These are phyloP conservation scores for Pelargonium citronellum DNA, from an alignment of 441 rosid genomes.

Conservation along the genomic window DNA sequence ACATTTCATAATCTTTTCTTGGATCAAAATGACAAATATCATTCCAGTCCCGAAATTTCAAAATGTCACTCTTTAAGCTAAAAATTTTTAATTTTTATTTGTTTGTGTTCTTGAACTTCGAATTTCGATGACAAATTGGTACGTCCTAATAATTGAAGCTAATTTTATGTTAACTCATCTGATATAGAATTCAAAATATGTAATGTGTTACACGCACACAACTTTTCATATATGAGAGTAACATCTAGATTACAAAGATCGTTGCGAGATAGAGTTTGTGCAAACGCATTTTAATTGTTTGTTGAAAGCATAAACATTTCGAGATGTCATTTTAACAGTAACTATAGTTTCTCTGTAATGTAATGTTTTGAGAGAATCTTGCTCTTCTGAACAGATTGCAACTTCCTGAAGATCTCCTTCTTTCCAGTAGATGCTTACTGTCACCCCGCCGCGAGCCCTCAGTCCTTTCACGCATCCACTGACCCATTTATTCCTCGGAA, in stretches of 20 bases:
- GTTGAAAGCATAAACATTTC: conserved; percentile 38
- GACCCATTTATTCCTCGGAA: conserved; percentile 39
- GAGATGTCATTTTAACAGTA: conserved; percentile 31
- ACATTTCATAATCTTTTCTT: too few relatives aligned
- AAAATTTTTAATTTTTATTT: too few relatives aligned
- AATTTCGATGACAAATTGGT: too few relatives aligned
- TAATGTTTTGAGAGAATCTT: conserved; percentile 25
- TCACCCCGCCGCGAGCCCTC: conserved; percentile 38
- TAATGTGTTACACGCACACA: too few relatives aligned
- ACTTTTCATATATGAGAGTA: not conserved
- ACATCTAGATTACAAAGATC: not conserved
- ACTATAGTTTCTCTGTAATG: conserved; percentile 43
- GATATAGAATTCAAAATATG: too few relatives aligned
- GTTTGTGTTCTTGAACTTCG: too few relatives aligned
- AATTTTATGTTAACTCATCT: too few relatives aligned
- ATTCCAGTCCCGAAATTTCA: too few relatives aligned
- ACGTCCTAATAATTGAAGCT: too few relatives aligned
- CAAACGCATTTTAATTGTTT: not conserved
- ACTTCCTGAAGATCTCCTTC: conserved; percentile 55
- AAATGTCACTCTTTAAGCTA: too few relatives aligned
- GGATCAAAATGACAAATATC: too few relatives aligned
- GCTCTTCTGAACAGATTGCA: conserved; percentile 40
- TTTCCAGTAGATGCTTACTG: conserved; percentile 38
- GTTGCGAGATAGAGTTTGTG: not conserved
- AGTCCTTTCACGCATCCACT: conserved; percentile 36